Evolutionary conservation across 2,329 filamentous ascomycete genomes (phyloP), one percentile per base, ranked within the genome.

Genomic region (Clonostachys byssicola): DNA sequence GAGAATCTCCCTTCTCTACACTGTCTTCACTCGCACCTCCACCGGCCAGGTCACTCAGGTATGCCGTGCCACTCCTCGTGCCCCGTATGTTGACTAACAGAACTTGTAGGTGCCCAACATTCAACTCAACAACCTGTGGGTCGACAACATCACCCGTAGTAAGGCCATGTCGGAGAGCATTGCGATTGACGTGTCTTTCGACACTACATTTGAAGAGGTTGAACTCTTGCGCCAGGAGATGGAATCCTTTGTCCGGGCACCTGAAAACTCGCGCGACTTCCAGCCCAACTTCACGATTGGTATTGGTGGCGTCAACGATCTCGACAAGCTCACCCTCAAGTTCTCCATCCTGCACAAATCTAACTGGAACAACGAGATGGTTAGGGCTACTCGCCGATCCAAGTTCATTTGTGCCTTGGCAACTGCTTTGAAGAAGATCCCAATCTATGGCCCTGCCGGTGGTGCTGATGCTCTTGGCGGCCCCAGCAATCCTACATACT

Each of bases 391-490:
- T 7, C 84, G 92, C 45, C 85, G 92, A 51, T 95, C 88, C 64
- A 97, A 96, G 68, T 97, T 99, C 71, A 95, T 97, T 84, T 96
- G 92, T 61, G 94, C 94, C 1, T 74, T 99, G 49, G 85, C 94
- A 5, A 68, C 91, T 9, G 91, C 92, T 5, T 72, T 96, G 49
- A 88, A 90, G 68, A 91, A 86, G 70, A 78, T 99, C 16, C 92
- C 92, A 10, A 92, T 99, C 60, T 80, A 89, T 56, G 83, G 74
- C 17, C 92, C 92, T 47, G 91, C 86, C 39, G 91, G 87, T 49
- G 88, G 85, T 47, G 72, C 70, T 48, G 80, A 83, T 47, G 54
- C 75, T 36, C 69, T 85, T 3, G 83, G 83, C 49, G 81, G 79
- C 39, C 78, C 88, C 6, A 81, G 76, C 34, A 94, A 95, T 66